These are phyloP conservation scores for Plectosphaerella cucumerina DNA, from an alignment of 2,329 filamentous ascomycete species.

Conservation along the genomic window DNA sequence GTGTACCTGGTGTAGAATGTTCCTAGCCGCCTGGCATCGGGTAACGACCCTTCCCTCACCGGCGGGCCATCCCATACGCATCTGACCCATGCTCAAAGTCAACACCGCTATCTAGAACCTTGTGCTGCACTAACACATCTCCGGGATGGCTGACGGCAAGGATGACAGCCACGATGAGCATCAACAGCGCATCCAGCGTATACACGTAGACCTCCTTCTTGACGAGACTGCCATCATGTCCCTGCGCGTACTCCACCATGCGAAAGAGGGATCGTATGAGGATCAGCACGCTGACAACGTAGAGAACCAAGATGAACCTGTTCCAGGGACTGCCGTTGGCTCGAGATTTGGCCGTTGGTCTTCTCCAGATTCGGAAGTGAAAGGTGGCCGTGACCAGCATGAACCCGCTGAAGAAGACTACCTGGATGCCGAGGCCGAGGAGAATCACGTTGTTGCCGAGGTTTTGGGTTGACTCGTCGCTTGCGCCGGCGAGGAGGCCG, in stretches of 20 bases:
- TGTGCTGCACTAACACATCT: not conserved
- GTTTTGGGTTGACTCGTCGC: conserved; percentile 8
- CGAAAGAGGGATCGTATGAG: conserved; percentile 35
- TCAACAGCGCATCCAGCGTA: conserved; percentile 30
- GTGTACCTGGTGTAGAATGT: too few relatives aligned
- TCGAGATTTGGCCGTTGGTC: conserved; percentile 11
- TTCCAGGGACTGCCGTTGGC: conserved; percentile 21
- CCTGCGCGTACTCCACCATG: conserved; percentile 35
- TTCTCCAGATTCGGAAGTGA: conserved; percentile 27
- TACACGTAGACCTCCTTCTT: conserved; percentile 29
- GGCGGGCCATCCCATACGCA: too few relatives aligned
- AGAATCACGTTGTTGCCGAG: conserved; percentile 44
- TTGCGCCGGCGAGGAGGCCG: conserved; percentile 16
- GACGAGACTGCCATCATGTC: conserved; percentile 25
- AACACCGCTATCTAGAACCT: too few relatives aligned
- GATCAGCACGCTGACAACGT: conserved; percentile 27
- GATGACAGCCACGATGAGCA: conserved; percentile 18
- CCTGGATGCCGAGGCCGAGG: conserved; percentile 48
- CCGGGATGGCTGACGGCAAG: not conserved
- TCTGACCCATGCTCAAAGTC: too few relatives aligned
- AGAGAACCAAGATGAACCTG: conserved; percentile 22
- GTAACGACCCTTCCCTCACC: too few relatives aligned
- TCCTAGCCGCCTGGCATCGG: too few relatives aligned
- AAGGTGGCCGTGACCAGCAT: conserved; percentile 42
- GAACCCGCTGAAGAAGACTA: conserved; percentile 53